A percentile compares a stretch with the other conserved stretches of the same genome.
Conservation (phyloP, 202 grass and related monocot species). For the Carex arenaria region DNA sequence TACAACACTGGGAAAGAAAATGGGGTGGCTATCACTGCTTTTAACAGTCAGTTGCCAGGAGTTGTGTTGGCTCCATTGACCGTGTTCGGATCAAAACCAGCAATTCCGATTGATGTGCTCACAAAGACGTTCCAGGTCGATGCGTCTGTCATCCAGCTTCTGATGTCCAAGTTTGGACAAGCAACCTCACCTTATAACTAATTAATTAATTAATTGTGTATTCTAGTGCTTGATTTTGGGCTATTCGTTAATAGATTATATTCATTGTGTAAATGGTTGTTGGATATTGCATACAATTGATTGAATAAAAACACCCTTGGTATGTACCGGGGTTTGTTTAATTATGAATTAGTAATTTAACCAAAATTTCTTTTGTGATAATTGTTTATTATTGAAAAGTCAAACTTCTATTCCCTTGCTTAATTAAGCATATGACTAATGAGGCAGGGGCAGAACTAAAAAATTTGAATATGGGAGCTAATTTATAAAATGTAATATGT, state of each 20-base stretch:
- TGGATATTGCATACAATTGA: neutral
- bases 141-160: conserved; percentile 29
- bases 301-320: neutral
- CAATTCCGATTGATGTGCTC: conserved; percentile 52
- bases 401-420: neutral
- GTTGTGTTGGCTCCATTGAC: conserved; percentile 39
- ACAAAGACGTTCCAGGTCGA: conserved; percentile 77
- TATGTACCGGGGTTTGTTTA: neutral
- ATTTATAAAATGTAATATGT: too few species aligned
- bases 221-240: neutral
- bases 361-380: neutral
- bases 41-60: conserved; percentile 65
- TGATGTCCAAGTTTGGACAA: conserved; percentile 64
- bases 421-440: neutral
- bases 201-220: neutral
- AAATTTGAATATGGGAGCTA: too few species aligned
- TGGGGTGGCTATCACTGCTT: conserved; percentile 43
- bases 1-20: conserved; percentile 39
- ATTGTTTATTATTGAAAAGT: neutral
- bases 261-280: neutral
- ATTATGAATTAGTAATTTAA: neutral
- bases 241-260: neutral
- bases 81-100: conserved; percentile 46
- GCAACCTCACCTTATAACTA: conserved; percentile 11
- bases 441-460: neutral